phyloP scores from a whole-genome alignment of 352 stramenopile genomes.

The Globisporangium yorkense region DNA sequence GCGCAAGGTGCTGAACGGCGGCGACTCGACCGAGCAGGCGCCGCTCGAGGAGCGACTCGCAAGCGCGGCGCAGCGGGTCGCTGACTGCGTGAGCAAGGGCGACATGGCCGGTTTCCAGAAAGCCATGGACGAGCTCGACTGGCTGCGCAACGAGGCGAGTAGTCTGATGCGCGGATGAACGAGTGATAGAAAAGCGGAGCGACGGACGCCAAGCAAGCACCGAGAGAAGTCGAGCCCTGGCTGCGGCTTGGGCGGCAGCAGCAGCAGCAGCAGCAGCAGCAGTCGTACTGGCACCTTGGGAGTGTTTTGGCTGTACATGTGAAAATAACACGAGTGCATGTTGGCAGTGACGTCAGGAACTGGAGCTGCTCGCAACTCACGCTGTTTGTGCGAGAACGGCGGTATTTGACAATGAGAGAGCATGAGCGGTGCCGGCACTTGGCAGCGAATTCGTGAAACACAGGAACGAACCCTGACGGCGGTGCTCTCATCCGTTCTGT shows the following conservation, averaged over 20 bases:
- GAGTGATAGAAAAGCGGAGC: neutral
- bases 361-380: too few species aligned
- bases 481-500: too few species aligned
- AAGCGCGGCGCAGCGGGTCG: slow-evolving; percentile 55
- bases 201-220: neutral
- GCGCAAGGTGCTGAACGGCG: neutral
- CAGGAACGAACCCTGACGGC: too few species aligned
- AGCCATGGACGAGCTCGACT: slow-evolving; percentile 77
- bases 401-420: too few species aligned
- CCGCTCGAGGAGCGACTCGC: slow-evolving; percentile 63
- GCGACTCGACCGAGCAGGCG: neutral
- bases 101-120: slow-evolving; percentile 81
- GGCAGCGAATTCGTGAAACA: too few species aligned
- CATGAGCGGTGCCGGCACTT: too few species aligned
- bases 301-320: slow-evolving; percentile 4
- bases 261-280: neutral
- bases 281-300: neutral
- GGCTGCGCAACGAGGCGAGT: slow-evolving; percentile 70
- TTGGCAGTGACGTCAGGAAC: neutral
- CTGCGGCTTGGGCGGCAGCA: neutral
- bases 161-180: slow-evolving; percentile 64
- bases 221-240: neutral
- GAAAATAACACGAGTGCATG: slow-evolving; percentile 13
- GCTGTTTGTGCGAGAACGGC: too few species aligned
- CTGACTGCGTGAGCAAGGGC: slow-evolving; percentile 67